Evolutionary conservation across 2,329 filamentous ascomycete genomes (phyloP).

Genomic region (Fonsecaea nubica): DNA sequence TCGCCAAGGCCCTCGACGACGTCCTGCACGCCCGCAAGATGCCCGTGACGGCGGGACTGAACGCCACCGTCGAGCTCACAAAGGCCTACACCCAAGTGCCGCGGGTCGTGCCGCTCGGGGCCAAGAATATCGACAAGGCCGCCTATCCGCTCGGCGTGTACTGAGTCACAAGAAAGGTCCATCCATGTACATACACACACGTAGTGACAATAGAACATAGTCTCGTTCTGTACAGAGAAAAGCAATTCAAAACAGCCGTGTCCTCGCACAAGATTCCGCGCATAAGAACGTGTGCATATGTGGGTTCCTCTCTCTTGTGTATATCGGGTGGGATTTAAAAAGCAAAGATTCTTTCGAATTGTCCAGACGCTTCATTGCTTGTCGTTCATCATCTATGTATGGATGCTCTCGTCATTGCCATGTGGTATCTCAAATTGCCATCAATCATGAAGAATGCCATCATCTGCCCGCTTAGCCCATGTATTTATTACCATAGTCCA

Average conservation of each 20-base stretch:
- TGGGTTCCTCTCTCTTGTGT: not conserved
- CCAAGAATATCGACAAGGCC: constrained; percentile 28
- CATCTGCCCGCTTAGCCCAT: not conserved
- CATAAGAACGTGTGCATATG: not conserved
- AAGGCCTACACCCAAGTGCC: constrained; percentile 26
- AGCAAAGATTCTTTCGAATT: not conserved
- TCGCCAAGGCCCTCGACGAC: constrained; percentile 60
- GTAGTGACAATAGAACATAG: not conserved
- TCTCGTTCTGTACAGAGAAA: not conserved
- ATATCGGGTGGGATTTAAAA: not conserved
- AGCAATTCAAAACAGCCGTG: not conserved
- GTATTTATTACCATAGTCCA: not conserved
- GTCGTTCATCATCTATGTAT: constrained; percentile 3
- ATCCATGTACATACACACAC: not conserved
- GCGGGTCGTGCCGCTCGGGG: constrained; percentile 24
- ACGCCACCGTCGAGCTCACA: constrained; percentile 31
- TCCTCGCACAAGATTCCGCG: not conserved
- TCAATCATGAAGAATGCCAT: not conserved
- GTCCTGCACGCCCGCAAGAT: constrained; percentile 55
- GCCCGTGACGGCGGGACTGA: constrained; percentile 45
- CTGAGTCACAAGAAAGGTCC: constrained; percentile 12
- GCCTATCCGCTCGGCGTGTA: constrained; percentile 36
- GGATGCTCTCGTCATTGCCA: not conserved
- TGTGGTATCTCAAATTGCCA: constrained; percentile 1
- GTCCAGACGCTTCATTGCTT: not conserved